These are phyloP conservation scores for Elsinoe arachidis DNA, from an alignment of 2,329 filamentous ascomycete genomes.

Conservation along the genomic window DNA sequence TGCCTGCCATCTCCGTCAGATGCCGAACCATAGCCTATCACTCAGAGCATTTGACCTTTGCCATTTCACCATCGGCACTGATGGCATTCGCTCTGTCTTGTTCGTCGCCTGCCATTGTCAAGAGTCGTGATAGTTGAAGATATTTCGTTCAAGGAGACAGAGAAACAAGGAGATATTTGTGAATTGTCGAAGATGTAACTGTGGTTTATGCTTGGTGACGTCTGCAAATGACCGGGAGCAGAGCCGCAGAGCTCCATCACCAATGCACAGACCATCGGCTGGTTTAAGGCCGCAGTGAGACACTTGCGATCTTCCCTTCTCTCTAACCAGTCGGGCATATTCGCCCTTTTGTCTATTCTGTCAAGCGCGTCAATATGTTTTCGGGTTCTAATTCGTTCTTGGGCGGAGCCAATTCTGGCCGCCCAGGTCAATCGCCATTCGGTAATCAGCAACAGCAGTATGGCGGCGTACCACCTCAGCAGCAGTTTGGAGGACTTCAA, in stretches of 20 bases:
- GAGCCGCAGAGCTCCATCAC: neutral
- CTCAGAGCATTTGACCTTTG: conserved; percentile 13
- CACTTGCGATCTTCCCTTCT: conserved; percentile 1
- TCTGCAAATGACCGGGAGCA: neutral
- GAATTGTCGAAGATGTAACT: neutral
- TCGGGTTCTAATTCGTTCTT: conserved; percentile 81
- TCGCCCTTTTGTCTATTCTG: neutral
- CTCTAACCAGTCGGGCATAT: neutral
- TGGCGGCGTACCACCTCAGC: conserved; percentile 47
- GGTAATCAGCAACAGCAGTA: conserved; percentile 42
- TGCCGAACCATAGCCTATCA: neutral
- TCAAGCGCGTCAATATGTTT: conserved; percentile 56
- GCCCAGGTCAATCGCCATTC: conserved; percentile 54
- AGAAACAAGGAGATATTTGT: neutral
- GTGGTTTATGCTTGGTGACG: neutral
- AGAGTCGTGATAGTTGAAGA: neutral
- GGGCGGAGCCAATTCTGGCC: conserved; percentile 67
- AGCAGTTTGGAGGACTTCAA: conserved; percentile 47
- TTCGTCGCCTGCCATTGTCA: neutral
- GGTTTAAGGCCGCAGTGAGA: neutral
- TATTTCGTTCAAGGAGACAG: neutral
- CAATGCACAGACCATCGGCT: neutral
- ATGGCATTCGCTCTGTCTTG: neutral
- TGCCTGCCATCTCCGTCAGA: conserved; percentile 29
- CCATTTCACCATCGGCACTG: conserved; percentile 17